phyloP scores from a whole-genome alignment of 169 alveolate genomes.

The Cryptosporidium muris region DNA sequence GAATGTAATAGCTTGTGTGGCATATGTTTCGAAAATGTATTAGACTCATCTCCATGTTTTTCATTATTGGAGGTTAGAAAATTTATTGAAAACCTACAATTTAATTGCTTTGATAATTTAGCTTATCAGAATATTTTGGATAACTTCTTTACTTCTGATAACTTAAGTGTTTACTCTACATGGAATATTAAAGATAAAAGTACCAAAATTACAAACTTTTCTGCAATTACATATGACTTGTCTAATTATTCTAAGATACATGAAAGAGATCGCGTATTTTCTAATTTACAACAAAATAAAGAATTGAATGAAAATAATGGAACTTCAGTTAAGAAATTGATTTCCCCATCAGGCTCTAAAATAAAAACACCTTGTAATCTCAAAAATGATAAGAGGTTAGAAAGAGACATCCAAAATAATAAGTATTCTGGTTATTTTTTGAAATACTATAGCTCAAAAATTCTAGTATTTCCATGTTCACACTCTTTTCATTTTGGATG shows the following conservation, averaged over 20 bases:
- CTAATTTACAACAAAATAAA: not conserved
- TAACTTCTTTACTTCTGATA: conserved; percentile 1
- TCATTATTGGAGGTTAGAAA: conserved; percentile 27
- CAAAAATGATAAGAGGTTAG: not conserved
- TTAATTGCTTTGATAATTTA: conserved; percentile 19
- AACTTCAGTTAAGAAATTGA: too few species aligned
- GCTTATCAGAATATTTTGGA: conserved; percentile 4
- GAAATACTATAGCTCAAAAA: not conserved
- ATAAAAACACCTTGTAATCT: not conserved
- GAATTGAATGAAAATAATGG: not conserved
- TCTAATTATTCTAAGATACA: not conserved
- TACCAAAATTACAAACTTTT: too few species aligned
- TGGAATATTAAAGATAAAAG: not conserved
- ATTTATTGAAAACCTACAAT: conserved; percentile 6
- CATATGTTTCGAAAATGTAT: conserved; percentile 26
- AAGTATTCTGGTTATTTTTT: conserved; percentile 24
- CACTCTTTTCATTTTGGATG: conserved; percentile 66
- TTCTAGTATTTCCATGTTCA: conserved; percentile 57
- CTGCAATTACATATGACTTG: not conserved
- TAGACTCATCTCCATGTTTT: conserved; percentile 13
- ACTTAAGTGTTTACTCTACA: not conserved
- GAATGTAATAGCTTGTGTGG: conserved; percentile 17
- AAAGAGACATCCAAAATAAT: conserved; percentile 1
- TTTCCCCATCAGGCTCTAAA: not conserved
- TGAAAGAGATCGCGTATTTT: not conserved